Evolutionary conservation across 257 asterid species (phyloP), one percentile per base, ranked within the genome.

Genomic region (Phtheirospermum japonicum): DNA sequence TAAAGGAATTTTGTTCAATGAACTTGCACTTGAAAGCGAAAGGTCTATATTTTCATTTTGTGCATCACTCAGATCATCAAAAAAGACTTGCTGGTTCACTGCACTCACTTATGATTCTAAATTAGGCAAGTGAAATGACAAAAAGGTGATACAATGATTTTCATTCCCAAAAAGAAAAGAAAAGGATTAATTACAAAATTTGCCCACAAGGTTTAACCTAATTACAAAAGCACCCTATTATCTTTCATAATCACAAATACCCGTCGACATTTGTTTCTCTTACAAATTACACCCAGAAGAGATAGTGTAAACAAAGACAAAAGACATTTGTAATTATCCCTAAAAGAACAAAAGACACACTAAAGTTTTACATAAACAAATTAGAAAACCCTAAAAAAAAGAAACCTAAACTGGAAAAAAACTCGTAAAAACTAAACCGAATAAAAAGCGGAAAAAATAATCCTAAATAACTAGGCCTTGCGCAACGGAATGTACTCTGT

Each of bases 11-110:
- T 33, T 11, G 8, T 66, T 54, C 26, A 30, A 66, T 56, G 56
- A 55, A 56, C 55, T 18, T 30, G 39, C 10, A 28, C 34, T 56
- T 56, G 64, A 66, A 66, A 56, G 57, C 33, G 71, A 57, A 56
- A 56, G 13, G 36, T 42, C 64, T 28, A 48, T 28, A 2, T 19
- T n/a, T n/a, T n/a, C n/a, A n/a, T n/a, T n/a, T n/a, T n/a, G n/a
- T 66, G 45, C 7, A 13, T 17, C 34, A 18, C 63, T 58, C 17
- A 33, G 34, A 33, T 23, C 63, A 34, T 4, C 17, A 40, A 10
- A 9, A 18, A 58, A n/a, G 11, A 1, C 8, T 5, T 12, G 0
- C 52, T 59, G 52, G 52, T 40, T 55, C 63, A 65, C 42, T 40
- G 57, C 33, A 65, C 32, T 64, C 53, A 16, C 20, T 36, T 36